Evolutionary conservation across 2,329 filamentous ascomycete species (phyloP), one percentile per base, ranked within the genome.

Genomic region (Huntiella abstrusa): DNA sequence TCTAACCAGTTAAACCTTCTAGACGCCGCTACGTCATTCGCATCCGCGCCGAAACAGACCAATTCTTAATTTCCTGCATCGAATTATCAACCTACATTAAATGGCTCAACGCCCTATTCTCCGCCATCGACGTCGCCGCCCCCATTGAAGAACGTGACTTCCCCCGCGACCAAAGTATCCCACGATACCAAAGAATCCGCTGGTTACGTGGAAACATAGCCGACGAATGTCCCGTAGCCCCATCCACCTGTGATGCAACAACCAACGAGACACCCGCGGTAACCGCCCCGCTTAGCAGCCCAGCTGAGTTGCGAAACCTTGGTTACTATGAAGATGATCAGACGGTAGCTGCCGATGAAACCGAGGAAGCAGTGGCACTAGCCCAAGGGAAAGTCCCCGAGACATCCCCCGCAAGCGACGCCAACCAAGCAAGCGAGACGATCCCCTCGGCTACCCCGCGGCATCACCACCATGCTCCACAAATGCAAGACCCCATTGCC

Each of bases 21-120:
- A 75, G 70, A 55, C 68, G 70, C 44, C 68, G 69, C 47, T 78
- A 79, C 57, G 77, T 80, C 10, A 75, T 86, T 50, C 75, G 81
- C n/a, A 57, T 86, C 49, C 71, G 82, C 22, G 70, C 76, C 32
- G 81, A 86, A 59, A 75, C 75, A 1, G 79, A 86, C 53, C 82
- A 86, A 55, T 77, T 86, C 49, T 61, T 86, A 15, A 61, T 86
- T 5, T 77, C 77, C 2, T 79, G 78, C 52, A 63, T 73, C 45
- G 71, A 75, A 43, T 64, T 83, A 45, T 70, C 75, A 47, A 73
- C 68, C 1, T 80, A 84, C 57, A 67, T 83, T 51, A 68, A 69
- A 43, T 82, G 81, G 77, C 62, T 84, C 2, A 76, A 83, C 55
- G 66, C 67, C 2, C 62, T 83, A 7, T 81, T 78, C 54, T 77